phyloP scores from a whole-genome alignment of 345 rosid species.

The Litchi chinensis region DNA sequence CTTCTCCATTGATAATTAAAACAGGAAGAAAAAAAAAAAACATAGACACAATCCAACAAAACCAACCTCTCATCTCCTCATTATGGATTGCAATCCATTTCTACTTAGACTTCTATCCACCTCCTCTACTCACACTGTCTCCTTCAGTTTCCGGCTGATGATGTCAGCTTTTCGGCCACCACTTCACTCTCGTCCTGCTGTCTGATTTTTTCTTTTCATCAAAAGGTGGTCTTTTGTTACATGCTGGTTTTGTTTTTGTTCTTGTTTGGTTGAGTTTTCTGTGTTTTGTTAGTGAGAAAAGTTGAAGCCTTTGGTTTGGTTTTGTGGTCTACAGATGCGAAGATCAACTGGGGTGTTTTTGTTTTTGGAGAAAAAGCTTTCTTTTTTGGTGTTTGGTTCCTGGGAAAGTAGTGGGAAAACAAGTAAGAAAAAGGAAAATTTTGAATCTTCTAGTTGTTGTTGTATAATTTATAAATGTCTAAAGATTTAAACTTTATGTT shows the following conservation, averaged over 20 bases:
- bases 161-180: slow-evolving; percentile 31
- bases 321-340: not conserved
- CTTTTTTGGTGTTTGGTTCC: slow-evolving; percentile 16
- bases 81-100: slow-evolving; percentile 43
- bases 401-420: slow-evolving; percentile 14
- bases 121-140: slow-evolving; percentile 26
- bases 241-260: slow-evolving; percentile 13
- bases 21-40: not conserved
- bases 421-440: not conserved
- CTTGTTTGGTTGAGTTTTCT: not conserved
- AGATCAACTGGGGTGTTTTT: not conserved
- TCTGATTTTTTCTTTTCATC: slow-evolving; percentile 23
- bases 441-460: not conserved
- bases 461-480: not conserved
- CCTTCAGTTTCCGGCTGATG: slow-evolving; percentile 34
- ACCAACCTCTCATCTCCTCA: not conserved
- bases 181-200: slow-evolving; percentile 19
- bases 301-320: not conserved
- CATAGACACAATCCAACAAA: not conserved
- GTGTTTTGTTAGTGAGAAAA: slow-evolving; percentile 18
- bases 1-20: slow-evolving; percentile 35
- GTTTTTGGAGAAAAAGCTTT: not conserved
- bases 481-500: not conserved
- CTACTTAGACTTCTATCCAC: slow-evolving; percentile 25
- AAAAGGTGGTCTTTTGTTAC: not conserved